Evolutionary conservation across 306 rosid genomes (phyloP), one percentile per base, ranked within the genome.

Genomic region (Gastrolobium bilobum): DNA sequence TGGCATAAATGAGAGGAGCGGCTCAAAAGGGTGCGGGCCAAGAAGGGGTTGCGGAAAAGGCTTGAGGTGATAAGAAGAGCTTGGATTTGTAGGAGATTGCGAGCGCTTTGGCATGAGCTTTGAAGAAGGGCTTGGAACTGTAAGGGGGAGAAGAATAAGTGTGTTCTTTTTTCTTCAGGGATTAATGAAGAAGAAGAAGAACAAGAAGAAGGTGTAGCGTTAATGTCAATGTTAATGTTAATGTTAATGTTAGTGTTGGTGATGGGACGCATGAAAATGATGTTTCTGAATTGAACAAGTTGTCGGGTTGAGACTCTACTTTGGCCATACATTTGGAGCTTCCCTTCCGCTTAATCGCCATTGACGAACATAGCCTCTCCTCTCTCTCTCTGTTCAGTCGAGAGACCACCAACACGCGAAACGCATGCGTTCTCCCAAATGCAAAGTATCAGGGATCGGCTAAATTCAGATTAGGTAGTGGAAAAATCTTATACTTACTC

Each of bases 21-120:
- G 54, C 89, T 83, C 51, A 91, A 81, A 61, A 91, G 47, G 14
- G 89, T 89, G 50, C 93, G 89, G 0, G 91, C 88, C 84, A 92
- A 86, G 59, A 81, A 88, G 61, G 88, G 86, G 73, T 83, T 75
- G 73, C 70, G 80, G 71, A 83, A 86, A 14, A 65, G 79, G 29
- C 85, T 85, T 0, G 80, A 57, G 20, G 93, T 79, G 63, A 87
- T 68, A 73, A 89, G 83, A 68, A 84, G 83, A 14, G 94, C 86
- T 33, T 89, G 97, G 61, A 88, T 78, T 88, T 93, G 91, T 73
- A 86, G 43, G 51, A 93, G 77, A 67, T 89, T 87, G 57, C 63
- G 72, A 42, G 54, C 2, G 84, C 10, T 76, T 9, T 3, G 72
- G 80, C 80, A 76, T 11, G 68, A 5, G 10, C 52, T 34, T 3